These are phyloP conservation scores for Ophiostoma populinum DNA, from an alignment of 2,329 filamentous ascomycete species.

Conservation along the genomic window DNA sequence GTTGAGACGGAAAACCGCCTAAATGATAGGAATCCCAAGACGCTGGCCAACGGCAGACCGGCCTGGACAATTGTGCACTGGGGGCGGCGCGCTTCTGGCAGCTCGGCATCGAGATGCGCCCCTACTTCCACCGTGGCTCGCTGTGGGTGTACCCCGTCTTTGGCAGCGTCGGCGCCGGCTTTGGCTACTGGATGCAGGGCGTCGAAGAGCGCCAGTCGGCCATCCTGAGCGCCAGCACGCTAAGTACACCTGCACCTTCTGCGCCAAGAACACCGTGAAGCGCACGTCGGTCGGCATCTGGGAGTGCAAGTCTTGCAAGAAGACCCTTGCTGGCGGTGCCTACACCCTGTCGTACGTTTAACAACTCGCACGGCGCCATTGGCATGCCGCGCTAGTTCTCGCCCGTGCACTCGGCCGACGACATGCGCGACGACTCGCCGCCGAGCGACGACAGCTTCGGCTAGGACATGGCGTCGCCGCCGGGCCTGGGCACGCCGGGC, in stretches of 20 bases:
- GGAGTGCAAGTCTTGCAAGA: conserved; percentile 91
- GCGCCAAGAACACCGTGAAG: conserved; percentile 90
- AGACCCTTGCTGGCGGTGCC: conserved; percentile 84
- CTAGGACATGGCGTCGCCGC: conserved; percentile 24
- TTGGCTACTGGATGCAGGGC: conserved; percentile 92
- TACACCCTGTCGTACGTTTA: conserved; percentile 86
- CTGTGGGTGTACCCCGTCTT: conserved; percentile 90
- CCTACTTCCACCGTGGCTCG: conserved; percentile 68
- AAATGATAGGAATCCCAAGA: too few species aligned
- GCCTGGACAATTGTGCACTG: too few species aligned
- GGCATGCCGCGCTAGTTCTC: conserved; percentile 1
- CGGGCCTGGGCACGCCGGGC: conserved; percentile 10
- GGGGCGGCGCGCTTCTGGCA: conserved; percentile 87
- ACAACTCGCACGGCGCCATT: neutral
- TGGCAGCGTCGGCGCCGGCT: conserved; percentile 68
- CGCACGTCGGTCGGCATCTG: conserved; percentile 47
- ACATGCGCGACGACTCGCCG: neutral
- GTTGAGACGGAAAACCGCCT: too few species aligned
- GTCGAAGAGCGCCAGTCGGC: conserved; percentile 70
- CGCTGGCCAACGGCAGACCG: too few species aligned
- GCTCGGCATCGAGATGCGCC: conserved; percentile 95
- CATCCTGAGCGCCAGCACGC: conserved; percentile 70
- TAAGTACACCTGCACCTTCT: conserved; percentile 95
- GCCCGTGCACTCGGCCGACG: neutral
- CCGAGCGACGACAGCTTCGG: neutral